These are phyloP conservation scores for Thermoascus crustaceus DNA, from an alignment of 2,329 filamentous ascomycete genomes.

Conservation along the genomic window DNA sequence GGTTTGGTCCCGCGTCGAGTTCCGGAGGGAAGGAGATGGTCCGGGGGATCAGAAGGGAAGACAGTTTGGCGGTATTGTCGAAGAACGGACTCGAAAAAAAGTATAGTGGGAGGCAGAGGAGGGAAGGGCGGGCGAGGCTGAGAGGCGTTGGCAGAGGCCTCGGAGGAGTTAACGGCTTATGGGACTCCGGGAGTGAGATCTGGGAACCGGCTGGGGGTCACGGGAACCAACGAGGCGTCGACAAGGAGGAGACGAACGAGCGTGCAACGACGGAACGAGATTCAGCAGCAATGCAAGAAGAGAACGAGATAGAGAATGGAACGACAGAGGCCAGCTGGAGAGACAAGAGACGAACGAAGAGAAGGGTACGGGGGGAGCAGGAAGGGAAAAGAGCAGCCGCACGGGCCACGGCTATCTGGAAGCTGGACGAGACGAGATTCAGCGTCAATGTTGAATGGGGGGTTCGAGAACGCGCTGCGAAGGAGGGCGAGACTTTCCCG, in stretches of 20 bases:
- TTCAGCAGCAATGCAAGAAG: background rate
- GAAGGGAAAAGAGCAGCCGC: too few relatives aligned
- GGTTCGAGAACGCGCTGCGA: too few relatives aligned
- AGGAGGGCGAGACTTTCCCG: too few relatives aligned
- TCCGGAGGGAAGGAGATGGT: slow-evolving; percentile 87
- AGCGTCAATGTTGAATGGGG: too few relatives aligned
- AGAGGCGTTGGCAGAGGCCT: slow-evolving; percentile 6
- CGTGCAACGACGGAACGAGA: background rate
- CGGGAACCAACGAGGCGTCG: background rate
- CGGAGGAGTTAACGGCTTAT: background rate
- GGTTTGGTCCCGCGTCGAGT: slow-evolving; percentile 55
- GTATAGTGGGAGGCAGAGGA: slow-evolving; percentile 16
- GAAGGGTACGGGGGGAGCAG: background rate
- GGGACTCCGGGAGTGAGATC: background rate
- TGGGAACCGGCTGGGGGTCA: slow-evolving; percentile 1
- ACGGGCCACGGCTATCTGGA: too few relatives aligned
- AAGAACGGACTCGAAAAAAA: slow-evolving; percentile 18
- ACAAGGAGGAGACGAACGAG: slow-evolving; percentile 1
- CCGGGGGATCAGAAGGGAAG: slow-evolving; percentile 80
- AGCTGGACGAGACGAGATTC: too few relatives aligned
- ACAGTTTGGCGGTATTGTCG: slow-evolving; percentile 86
- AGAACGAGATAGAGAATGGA: background rate
- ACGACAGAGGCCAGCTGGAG: background rate
- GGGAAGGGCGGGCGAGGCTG: slow-evolving; percentile 21
- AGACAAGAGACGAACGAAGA: background rate